Evolutionary conservation across 2,329 filamentous ascomycete genomes (phyloP), one percentile per base, ranked within the genome.

Genomic region (Tolypocladium ovalisporum): DNA sequence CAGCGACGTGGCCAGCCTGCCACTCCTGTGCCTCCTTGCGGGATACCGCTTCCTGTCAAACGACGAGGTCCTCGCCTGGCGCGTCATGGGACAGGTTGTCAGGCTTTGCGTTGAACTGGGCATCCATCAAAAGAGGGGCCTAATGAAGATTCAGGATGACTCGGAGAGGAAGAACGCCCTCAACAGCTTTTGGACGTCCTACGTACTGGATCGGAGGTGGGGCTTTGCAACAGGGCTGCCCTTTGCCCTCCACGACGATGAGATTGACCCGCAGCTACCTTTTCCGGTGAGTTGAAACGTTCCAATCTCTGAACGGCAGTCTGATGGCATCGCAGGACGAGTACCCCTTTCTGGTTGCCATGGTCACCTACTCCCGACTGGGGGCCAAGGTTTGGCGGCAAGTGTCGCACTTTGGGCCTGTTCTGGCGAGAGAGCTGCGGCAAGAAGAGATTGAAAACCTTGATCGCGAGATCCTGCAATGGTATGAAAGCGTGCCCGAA

Each of bases 221-320:
- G 90, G 88, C 61, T 90, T 96, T 64, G 89, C 87, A n/a, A 92
- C 89, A 0, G 91, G 91, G 0, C 80, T 96, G 70, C 91, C 91
- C 0, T 96, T 90, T 73, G 86, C 89, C 2, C 77, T 96, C 39
- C 87, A 93, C 62, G 91, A 96, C 66, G 82, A 88, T 19, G 90
- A 96, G 67, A 89, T 96, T 59, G 91, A 96, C 65, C 83, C 86
- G 0, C 81, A 82, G 55, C 73, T 97, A 27, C 90, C 89, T 2
- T 85, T 88, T 65, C 91, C 91, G 34, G 90, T 95, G 75, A 74
- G 81, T 72, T 2, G 1, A 10, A 13, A 3, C 34, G 52, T 13
- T 34, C 10, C 34, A 7, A n/a, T n/a, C 29, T 34, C 5, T 7
- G 10, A 17, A 19, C 8, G 4, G 34, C 56, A 13, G 29, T 7